phyloP scores from a whole-genome alignment of 2,329 filamentous ascomycete species.

The Rugonectria rugulosa region DNA sequence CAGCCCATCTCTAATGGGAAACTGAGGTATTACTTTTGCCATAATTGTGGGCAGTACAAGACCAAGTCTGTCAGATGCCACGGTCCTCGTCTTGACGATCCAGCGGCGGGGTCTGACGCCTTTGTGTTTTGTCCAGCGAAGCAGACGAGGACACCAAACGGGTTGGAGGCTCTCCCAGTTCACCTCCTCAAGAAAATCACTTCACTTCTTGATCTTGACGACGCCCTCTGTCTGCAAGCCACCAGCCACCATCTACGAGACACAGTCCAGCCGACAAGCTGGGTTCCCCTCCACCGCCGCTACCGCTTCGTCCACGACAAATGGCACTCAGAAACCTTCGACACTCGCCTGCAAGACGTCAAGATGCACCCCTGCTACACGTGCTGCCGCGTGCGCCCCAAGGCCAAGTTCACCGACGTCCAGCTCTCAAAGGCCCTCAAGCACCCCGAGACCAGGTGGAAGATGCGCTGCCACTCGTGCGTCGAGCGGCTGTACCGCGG shows the following conservation, averaged over 20 bases:
- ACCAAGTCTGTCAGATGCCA: slow-evolving; percentile 25
- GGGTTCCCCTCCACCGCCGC: slow-evolving; percentile 20
- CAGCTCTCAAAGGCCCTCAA: neutral
- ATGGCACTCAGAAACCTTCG: slow-evolving; percentile 10
- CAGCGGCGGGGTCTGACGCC: neutral
- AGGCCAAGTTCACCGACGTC: slow-evolving; percentile 7
- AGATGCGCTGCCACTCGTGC: slow-evolving; percentile 23
- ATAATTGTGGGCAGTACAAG: slow-evolving; percentile 25
- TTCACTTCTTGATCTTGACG: slow-evolving; percentile 13
- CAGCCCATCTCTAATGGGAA: slow-evolving; percentile 4
- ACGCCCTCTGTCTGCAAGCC: slow-evolving; percentile 13
- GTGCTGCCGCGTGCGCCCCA: slow-evolving; percentile 21
- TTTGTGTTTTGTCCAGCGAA: neutral
- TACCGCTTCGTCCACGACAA: slow-evolving; percentile 20
- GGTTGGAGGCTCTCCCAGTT: slow-evolving; percentile 18
- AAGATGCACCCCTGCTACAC: slow-evolving; percentile 23
- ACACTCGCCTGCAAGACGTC: neutral
- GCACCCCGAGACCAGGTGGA: slow-evolving; percentile 20
- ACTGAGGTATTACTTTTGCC: slow-evolving; percentile 32
- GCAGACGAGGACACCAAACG: neutral
- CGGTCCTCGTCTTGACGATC: neutral
- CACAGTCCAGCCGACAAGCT: slow-evolving; percentile 16
- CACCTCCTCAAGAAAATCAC: slow-evolving; percentile 22
- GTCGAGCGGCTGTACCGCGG: slow-evolving; percentile 13
- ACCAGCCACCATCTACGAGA: slow-evolving; percentile 14